Percentiles rank a stretch among this genome's conserved stretches.
Evolutionary conservation across 2,329 filamentous ascomycete species (phyloP).

Genomic region (Chaetomium olivaceum): DNA sequence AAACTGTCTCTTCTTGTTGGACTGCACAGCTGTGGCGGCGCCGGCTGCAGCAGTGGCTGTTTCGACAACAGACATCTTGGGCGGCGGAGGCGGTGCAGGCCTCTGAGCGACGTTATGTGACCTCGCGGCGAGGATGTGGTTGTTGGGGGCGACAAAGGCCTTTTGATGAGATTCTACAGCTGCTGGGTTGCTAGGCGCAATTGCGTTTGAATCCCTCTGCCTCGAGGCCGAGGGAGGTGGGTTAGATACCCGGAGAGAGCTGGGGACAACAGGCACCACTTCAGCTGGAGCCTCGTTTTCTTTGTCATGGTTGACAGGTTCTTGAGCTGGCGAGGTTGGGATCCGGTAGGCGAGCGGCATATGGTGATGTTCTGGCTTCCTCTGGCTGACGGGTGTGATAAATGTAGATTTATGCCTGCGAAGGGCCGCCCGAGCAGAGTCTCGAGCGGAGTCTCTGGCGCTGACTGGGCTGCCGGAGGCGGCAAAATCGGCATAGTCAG

Average conservation of each 20-base stretch:
- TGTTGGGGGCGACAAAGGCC: slow-evolving; percentile 62
- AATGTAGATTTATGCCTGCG: slow-evolving; percentile 35
- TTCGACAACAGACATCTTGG: slow-evolving; percentile 96
- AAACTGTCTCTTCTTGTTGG: slow-evolving; percentile 70
- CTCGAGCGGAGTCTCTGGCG: slow-evolving; percentile 43
- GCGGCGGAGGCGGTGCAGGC: slow-evolving; percentile 72
- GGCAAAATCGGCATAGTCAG: slow-evolving; percentile 53
- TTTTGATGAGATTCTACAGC: background rate
- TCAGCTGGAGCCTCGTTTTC: slow-evolving; percentile 75
- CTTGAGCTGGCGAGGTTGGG: slow-evolving; percentile 54
- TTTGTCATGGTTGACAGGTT: slow-evolving; percentile 71
- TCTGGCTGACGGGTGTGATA: slow-evolving; percentile 35
- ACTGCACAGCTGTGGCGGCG: slow-evolving; percentile 72
- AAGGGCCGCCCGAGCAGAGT: slow-evolving; percentile 45
- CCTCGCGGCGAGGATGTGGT: slow-evolving; percentile 3
- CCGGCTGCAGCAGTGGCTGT: slow-evolving; percentile 83
- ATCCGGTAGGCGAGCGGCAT: slow-evolving; percentile 54
- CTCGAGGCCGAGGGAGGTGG: slow-evolving; percentile 45
- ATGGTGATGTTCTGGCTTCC: slow-evolving; percentile 36
- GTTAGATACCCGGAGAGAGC: background rate
- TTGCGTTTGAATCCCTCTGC: slow-evolving; percentile 53
- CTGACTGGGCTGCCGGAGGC: slow-evolving; percentile 61
- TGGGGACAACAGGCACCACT: background rate
- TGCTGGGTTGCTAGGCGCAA: slow-evolving; percentile 44
- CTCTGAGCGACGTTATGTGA: slow-evolving; percentile 48